Evolutionary conservation across 2,329 filamentous ascomycete species (phyloP).

Genomic region (Shiraia bambusicola): DNA sequence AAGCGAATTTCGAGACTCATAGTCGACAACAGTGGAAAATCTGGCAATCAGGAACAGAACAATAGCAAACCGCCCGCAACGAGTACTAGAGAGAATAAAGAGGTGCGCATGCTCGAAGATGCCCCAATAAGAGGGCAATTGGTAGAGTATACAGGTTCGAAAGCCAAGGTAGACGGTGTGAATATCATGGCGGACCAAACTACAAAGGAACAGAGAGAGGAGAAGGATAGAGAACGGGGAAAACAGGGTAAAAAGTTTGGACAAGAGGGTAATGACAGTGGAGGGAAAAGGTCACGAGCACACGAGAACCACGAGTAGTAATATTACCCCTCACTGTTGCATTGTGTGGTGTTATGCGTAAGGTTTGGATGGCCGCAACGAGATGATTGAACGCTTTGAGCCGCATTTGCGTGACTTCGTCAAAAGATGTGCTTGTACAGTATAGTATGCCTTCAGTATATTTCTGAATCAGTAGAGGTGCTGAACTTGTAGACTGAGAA

Average conservation of each 20-base stretch:
- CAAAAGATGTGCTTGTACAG: neutral
- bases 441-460: too few relatives aligned
- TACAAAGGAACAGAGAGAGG: neutral
- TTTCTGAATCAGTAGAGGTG: too few relatives aligned
- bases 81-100: neutral
- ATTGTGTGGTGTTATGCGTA: conserved; percentile 6
- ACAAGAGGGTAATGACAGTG: conserved; percentile 6
- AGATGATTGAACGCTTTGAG: neutral
- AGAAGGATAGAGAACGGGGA: neutral
- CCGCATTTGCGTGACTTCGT: neutral
- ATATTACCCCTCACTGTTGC: neutral
- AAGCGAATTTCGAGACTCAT: conserved; percentile 30
- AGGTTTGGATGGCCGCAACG: neutral
- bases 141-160: neutral
- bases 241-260: conserved; percentile 2
- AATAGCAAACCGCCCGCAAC: neutral
- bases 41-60: conserved; percentile 2
- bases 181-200: neutral
- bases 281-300: conserved; percentile 10
- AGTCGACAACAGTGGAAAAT: conserved; percentile 9
- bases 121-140: neutral
- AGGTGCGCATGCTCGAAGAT: neutral
- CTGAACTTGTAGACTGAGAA: too few relatives aligned
- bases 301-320: neutral
- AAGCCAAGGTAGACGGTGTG: neutral